A percentile compares a stretch with the other conserved stretches of the same genome.
Evolutionary conservation across 805 yeast genomes (phyloP).

Genomic region (Candida ascalaphidarum): DNA sequence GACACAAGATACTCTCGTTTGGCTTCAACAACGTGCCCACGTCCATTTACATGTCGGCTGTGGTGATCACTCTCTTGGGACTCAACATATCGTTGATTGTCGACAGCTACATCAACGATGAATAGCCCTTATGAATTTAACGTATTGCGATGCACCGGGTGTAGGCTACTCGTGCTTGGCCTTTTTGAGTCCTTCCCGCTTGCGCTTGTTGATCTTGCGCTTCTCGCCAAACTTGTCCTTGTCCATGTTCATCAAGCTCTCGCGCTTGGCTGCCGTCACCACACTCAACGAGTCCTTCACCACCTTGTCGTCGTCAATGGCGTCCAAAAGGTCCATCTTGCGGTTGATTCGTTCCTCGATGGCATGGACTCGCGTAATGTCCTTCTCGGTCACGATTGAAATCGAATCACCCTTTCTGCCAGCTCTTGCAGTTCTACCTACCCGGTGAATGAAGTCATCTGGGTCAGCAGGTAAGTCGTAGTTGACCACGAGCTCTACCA

Average conservation of each 20-base stretch:
- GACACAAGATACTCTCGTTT: slow-evolving; percentile 30
- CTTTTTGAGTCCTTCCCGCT: slow-evolving; percentile 10
- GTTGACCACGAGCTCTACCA: slow-evolving; percentile 82
- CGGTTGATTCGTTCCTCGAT: slow-evolving; percentile 79
- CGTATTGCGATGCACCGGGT: too few species aligned
- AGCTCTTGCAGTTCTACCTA: slow-evolving; percentile 99
- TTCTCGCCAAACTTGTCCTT: slow-evolving; percentile 80
- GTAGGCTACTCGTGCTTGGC: too few species aligned
- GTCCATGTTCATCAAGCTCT: slow-evolving; percentile 90
- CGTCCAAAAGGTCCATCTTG: slow-evolving; percentile 70
- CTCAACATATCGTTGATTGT: slow-evolving; percentile 19
- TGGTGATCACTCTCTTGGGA: slow-evolving; percentile 26
- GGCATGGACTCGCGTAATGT: slow-evolving; percentile 69
- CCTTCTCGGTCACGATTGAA: slow-evolving; percentile 78
- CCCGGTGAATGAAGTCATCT: slow-evolving; percentile 93
- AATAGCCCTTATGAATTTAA: too few species aligned
- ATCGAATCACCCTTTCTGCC: slow-evolving; percentile 83
- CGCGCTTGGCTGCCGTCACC: slow-evolving; percentile 79
- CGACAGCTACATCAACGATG: too few species aligned
- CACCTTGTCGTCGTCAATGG: slow-evolving; percentile 67
- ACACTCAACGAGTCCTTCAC: slow-evolving; percentile 63
- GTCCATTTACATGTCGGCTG: slow-evolving; percentile 20
- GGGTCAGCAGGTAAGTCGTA: slow-evolving; percentile 94
- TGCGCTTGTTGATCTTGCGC: slow-evolving; percentile 39
- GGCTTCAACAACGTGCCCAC: slow-evolving; percentile 23